Evolutionary conservation across 106 monocot species (phyloP), one percentile per base, ranked within the genome.

Genomic region (Xerophyta viscosa): DNA sequence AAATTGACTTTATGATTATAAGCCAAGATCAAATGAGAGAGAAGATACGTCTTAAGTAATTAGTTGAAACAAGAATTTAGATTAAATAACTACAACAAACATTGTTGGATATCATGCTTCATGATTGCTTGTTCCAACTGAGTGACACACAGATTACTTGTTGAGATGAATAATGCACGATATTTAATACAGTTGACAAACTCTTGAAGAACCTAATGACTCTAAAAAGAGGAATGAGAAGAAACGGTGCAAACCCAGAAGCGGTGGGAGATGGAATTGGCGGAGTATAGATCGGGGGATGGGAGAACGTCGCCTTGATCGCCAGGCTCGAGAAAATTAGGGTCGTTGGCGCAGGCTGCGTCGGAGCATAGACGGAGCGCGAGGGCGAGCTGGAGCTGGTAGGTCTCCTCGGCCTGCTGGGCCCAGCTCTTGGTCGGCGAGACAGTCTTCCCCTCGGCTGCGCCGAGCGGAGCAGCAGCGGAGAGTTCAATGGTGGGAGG

Each of bases 391-490:
- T 98, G 96, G 10, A 98, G 76, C 58, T 89, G 96, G 63, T 89
- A 98, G 7, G 85, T 71, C 76, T 98, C 96, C 79, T 98, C 89
- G 8, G 89, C 89, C 76, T 98, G 96, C 85, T 89, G 96, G 24
- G 96, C 89, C 96, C 89, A 98, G 76, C 89, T 89, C 79, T 77
- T 89, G 46, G 67, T 41, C 15, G 64, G 61, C 12, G 61, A 63
- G 1, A 19, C 46, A 6, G n/a, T 47, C 19, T 21, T 39, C 8
- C 11, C 58, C 15, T 46, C 45, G 10, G 17, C 31, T 20, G 23
- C 27, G 54, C 15, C 18, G 11, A 27, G 50, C 1, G 29, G 12
- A 42, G n/a, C n/a, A n/a, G n/a, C n/a, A n/a, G n/a, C n/a, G n/a
- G n/a, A n/a, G n/a, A n/a, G n/a, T n/a, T n/a, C n/a, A n/a, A n/a